Conservation (phyloP, 495 filamentous ascomycete genomes). For the Hyphodiscus hymeniophilus region DNA sequence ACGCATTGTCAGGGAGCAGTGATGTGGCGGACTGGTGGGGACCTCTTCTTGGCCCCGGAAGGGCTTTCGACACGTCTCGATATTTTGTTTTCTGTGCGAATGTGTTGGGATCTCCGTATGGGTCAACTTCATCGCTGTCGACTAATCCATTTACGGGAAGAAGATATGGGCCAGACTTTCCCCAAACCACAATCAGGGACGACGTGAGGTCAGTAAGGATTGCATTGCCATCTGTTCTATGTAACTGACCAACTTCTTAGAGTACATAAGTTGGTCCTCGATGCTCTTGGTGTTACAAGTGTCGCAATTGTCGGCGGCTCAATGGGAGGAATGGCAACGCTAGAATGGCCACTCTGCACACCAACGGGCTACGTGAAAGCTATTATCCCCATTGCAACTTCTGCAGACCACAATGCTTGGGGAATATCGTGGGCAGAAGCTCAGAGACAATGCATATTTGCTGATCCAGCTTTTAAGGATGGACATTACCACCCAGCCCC, state of each 20-base stretch:
- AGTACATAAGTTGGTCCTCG: slow-evolving; percentile 29
- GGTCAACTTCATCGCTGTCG: slow-evolving; percentile 27
- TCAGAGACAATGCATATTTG: slow-evolving; percentile 28
- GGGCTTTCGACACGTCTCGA: slow-evolving; percentile 27
- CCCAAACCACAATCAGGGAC: slow-evolving; percentile 30
- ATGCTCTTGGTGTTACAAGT: slow-evolving; percentile 26
- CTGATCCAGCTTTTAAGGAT: slow-evolving; percentile 25
- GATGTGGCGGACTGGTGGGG: slow-evolving; percentile 32
- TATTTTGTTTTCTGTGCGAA: slow-evolving; percentile 33
- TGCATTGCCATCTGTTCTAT: background rate
- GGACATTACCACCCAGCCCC: slow-evolving; percentile 28
- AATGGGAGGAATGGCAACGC: slow-evolving; percentile 32
- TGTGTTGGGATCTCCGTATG: slow-evolving; percentile 30
- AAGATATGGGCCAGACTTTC: slow-evolving; percentile 29
- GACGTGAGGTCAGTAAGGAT: slow-evolving; percentile 29
- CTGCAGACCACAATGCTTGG: slow-evolving; percentile 30
- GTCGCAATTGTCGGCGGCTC: slow-evolving; percentile 31
- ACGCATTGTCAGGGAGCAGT: slow-evolving; percentile 32
- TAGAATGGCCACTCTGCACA: slow-evolving; percentile 29
- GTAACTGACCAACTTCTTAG: slow-evolving; percentile 10
- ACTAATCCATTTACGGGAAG: slow-evolving; percentile 22
- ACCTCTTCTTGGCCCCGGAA: slow-evolving; percentile 25
- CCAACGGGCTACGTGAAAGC: slow-evolving; percentile 25
- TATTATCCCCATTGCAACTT: slow-evolving; percentile 29
- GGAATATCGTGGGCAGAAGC: slow-evolving; percentile 32